These are phyloP conservation scores for Exophiala lecanii-corni DNA, from an alignment of 2,329 filamentous ascomycete species.

Conservation along the genomic window DNA sequence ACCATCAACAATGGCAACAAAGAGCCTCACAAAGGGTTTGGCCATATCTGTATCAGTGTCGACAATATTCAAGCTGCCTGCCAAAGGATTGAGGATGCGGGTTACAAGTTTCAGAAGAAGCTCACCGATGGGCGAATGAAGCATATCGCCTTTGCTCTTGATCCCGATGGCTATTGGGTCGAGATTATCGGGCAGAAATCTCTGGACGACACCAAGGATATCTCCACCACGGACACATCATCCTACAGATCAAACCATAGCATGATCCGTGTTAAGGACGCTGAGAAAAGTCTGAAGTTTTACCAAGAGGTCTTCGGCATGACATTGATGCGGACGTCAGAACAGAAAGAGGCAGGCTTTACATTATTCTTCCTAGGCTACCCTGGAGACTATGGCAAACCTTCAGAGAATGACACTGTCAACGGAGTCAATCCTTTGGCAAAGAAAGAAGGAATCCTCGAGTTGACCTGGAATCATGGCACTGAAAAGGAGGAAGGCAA, in stretches of 20 bases:
- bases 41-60: slow-evolving; percentile 78
- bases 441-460: slow-evolving; percentile 75
- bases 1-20: slow-evolving; percentile 81
- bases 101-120: slow-evolving; percentile 94
- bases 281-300: slow-evolving; percentile 68
- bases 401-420: slow-evolving; percentile 46
- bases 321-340: slow-evolving; percentile 68
- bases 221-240: slow-evolving; percentile 65
- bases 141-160: slow-evolving; percentile 83
- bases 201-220: slow-evolving; percentile 66
- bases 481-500: slow-evolving; percentile 70
- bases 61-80: slow-evolving; percentile 87
- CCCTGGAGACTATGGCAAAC: slow-evolving; percentile 50
- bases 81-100: slow-evolving; percentile 80
- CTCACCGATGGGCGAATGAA: slow-evolving; percentile 81
- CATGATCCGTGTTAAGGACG: slow-evolving; percentile 90
- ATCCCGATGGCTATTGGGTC: slow-evolving; percentile 77
- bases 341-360: slow-evolving; percentile 68
- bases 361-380: slow-evolving; percentile 94
- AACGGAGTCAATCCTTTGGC: slow-evolving; percentile 57
- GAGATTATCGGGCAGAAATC: slow-evolving; percentile 58
- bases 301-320: slow-evolving; percentile 88
- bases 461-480: slow-evolving; percentile 79
- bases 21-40: slow-evolving; percentile 80
- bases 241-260: slow-evolving; percentile 66